phyloP scores from a whole-genome alignment of 495 filamentous ascomycete species.

The Talaromyces thailandensis region DNA sequence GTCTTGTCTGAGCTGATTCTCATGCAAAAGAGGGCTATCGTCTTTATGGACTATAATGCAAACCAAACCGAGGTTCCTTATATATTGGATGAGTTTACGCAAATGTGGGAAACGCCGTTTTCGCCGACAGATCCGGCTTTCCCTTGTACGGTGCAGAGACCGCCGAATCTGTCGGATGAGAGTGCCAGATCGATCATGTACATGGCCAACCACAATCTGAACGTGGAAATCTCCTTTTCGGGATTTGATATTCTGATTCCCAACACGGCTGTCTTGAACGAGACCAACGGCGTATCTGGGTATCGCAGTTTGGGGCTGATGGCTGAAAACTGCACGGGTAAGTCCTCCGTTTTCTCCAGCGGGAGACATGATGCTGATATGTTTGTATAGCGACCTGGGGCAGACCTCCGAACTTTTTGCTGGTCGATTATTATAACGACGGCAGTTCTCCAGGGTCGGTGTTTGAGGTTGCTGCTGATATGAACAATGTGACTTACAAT shows the following conservation, averaged over 20 bases:
- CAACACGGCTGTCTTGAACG: constrained; percentile 53
- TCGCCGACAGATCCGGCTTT: constrained; percentile 49
- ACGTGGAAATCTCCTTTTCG: constrained; percentile 57
- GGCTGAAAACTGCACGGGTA: constrained; percentile 57
- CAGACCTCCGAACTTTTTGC: constrained; percentile 72
- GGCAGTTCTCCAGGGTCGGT: constrained; percentile 70
- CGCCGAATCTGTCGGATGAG: constrained; percentile 43
- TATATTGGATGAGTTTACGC: constrained; percentile 56
- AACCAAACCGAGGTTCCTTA: constrained; percentile 67
- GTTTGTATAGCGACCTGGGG: constrained; percentile 42
- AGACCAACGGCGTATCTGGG: constrained; percentile 59
- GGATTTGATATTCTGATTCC: constrained; percentile 62
- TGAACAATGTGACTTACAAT: constrained; percentile 80
- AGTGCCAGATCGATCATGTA: constrained; percentile 60
- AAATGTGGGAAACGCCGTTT: constrained; percentile 62
- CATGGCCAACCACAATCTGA: constrained; percentile 89
- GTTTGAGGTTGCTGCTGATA: constrained; percentile 77
- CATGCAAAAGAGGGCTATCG: constrained; percentile 47
- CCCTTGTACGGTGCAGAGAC: constrained; percentile 51
- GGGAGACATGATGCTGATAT: constrained; percentile 9
- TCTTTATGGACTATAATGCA: constrained; percentile 78
- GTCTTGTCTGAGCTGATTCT: constrained; percentile 74
- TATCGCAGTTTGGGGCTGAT: constrained; percentile 63
- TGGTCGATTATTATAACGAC: constrained; percentile 82
- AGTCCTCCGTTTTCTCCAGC: constrained; percentile 11